Conservation (phyloP, 1,284 basidiomycete genomes). For the Cutaneotrichosporon cavernicola region DNA sequence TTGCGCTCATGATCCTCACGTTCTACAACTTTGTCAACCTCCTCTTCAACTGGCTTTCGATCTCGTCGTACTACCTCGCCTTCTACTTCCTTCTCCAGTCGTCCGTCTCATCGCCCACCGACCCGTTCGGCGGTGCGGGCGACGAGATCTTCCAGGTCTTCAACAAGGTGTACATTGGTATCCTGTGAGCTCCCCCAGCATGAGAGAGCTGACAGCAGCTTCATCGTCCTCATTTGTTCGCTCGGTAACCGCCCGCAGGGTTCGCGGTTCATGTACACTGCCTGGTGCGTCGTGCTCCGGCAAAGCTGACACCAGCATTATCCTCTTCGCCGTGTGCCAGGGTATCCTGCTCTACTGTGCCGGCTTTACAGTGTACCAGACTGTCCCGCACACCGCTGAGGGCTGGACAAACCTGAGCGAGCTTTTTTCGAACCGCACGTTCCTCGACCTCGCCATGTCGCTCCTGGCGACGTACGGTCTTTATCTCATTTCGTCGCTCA, state of each 20-base stretch:
- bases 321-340: constrained; percentile 50
- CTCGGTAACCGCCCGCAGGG: constrained; percentile 82
- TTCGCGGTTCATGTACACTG: constrained; percentile 72
- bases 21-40: constrained; percentile 49
- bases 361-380: constrained; percentile 78
- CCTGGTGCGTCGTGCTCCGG: constrained; percentile 11
- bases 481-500: constrained; percentile 78
- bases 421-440: constrained; percentile 66
- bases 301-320: constrained; percentile 22
- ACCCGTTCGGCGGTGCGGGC: constrained; percentile 77
- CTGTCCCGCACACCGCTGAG: constrained; percentile 68
- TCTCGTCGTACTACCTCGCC: constrained; percentile 61
- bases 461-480: constrained; percentile 75
- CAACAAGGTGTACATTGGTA: constrained; percentile 58
- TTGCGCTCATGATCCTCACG: constrained; percentile 65
- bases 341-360: constrained; percentile 70
- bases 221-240: constrained; percentile 38
- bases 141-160: constrained; percentile 74
- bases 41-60: constrained; percentile 62
- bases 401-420: constrained; percentile 68
- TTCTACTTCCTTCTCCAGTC: constrained; percentile 68
- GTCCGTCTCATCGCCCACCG: constrained; percentile 53
- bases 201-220: constrained; percentile 26
- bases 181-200: constrained; percentile 55
- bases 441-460: constrained; percentile 67